Conservation (phyloP, 2,329 filamentous ascomycete genomes). For the Scorias spongiosa region DNA sequence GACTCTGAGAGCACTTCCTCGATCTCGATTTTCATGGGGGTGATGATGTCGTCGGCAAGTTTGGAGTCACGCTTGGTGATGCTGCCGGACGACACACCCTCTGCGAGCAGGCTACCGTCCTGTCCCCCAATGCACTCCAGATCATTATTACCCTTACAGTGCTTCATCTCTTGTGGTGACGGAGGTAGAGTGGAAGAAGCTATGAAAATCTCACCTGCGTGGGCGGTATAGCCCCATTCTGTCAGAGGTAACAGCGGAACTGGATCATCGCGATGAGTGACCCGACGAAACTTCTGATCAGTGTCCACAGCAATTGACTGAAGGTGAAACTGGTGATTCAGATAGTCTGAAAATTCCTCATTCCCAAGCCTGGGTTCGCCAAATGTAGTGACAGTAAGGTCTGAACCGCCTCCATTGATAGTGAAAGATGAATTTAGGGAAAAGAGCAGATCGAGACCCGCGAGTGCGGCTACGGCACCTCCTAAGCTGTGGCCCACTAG, state of each 20-base stretch:
- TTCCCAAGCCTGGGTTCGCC: slow-evolving; percentile 63
- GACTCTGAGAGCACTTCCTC: slow-evolving; percentile 17
- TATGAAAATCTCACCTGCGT: slow-evolving; percentile 81
- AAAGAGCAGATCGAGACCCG: slow-evolving; percentile 55
- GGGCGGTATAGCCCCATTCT: slow-evolving; percentile 78
- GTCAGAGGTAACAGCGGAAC: slow-evolving; percentile 71
- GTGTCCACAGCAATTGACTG: slow-evolving; percentile 16
- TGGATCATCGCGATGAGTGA: slow-evolving; percentile 78
- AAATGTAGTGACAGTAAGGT: slow-evolving; percentile 73
- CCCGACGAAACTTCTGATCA: slow-evolving; percentile 45
- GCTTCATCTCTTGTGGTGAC: slow-evolving; percentile 47
- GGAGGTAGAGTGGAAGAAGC: slow-evolving; percentile 56
- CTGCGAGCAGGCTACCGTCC: slow-evolving; percentile 20
- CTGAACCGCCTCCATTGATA: slow-evolving; percentile 51
- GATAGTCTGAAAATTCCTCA: slow-evolving; percentile 34
- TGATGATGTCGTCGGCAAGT: slow-evolving; percentile 5
- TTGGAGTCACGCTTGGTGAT: not conserved
- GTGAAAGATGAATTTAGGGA: not conserved
- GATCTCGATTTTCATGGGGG: slow-evolving; percentile 14
- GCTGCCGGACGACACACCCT: not conserved
- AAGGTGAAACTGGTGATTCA: slow-evolving; percentile 36
- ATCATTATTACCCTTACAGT: slow-evolving; percentile 61
- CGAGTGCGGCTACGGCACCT: slow-evolving; percentile 78
- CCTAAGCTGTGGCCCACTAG: slow-evolving; percentile 86
- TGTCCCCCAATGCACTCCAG: slow-evolving; percentile 52